Evolutionary conservation across 306 rosid genomes (phyloP), one percentile per base, ranked within the genome.

Genomic region (Alnus rubra): DNA sequence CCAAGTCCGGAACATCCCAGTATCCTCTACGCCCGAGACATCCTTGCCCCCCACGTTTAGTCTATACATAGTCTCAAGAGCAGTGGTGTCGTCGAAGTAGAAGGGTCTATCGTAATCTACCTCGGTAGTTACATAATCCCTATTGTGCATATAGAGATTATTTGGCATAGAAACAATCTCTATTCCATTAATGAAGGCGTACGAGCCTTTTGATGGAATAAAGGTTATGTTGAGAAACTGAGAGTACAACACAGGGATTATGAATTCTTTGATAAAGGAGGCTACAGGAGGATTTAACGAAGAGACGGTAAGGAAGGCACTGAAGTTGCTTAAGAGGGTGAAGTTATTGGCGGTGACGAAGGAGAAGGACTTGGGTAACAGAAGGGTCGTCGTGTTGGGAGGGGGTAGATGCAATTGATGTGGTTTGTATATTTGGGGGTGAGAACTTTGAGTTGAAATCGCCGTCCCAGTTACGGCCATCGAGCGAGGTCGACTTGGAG

Each of bases 161-260:
- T 35, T 10, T 6, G 85, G 85, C 74, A 82, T 82, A 49, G 85
- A 82, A 7, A 82, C 69, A 33, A 82, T 60, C 56, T 82, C 81
- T 10, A 82, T 82, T 4, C 85, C 85, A 14, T 78, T 82, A n/a
- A 82, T 42, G 51, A 82, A 82, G 1, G 85, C 81, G 18, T 82
- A 82, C 7, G 81, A 60, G 33, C 35, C n/a, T 3, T 48, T 70
- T 0, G 80, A 16, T n/a, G 84, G 84, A 60, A 51, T 76, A 39
- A 82, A 82, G 11, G 77, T 76, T 35, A 82, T 39, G 53, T 76
- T n/a, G 15, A 81, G 53, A 4, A 9, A 47, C 28, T 31, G 72
- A 52, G 62, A 51, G 39, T 28, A 47, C 1, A 48, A 19, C 33
- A 75, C 79, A 68, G 28, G 58, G 45, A 81, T 28, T 15, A 49